Conservation (phyloP, 164 flowering plant genomes). For the Magnolia sinica region DNA sequence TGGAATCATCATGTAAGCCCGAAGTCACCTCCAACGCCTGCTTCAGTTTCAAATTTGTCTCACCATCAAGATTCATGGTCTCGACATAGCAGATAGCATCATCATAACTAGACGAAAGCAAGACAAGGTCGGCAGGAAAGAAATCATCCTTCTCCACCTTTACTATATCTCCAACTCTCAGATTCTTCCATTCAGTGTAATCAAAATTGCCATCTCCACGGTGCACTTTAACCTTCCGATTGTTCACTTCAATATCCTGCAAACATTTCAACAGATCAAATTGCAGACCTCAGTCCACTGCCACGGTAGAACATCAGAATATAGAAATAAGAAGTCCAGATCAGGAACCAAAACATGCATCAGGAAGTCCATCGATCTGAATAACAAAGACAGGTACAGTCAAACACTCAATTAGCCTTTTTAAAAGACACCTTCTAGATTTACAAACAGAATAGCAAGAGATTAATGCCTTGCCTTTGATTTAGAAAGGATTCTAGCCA, state of each 20-base stretch:
- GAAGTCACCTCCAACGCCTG: conserved; percentile 80
- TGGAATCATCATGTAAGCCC: conserved; percentile 44
- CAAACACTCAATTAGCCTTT: not conserved
- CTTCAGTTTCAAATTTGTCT: conserved; percentile 87
- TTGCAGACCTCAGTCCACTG: not conserved
- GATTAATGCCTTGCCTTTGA: not conserved
- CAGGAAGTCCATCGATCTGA: not conserved
- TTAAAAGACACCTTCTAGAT: not conserved
- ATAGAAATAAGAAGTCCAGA: not conserved
- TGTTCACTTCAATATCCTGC: conserved; percentile 86
- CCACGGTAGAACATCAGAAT: conserved; percentile 2
- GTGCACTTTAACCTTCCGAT: conserved; percentile 73
- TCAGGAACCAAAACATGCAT: not conserved
- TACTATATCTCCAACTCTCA: conserved; percentile 84
- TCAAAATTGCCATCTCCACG: conserved; percentile 51
- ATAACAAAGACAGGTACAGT: not conserved
- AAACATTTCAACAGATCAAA: conserved; percentile 8
- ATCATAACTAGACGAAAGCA: conserved; percentile 86
- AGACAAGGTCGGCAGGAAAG: conserved; percentile 86
- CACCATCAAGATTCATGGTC: conserved; percentile 98
- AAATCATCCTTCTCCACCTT: conserved; percentile 81
- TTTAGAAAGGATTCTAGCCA: not conserved
- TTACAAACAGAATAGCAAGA: not conserved
- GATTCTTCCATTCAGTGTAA: conserved; percentile 66
- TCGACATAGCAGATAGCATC: conserved; percentile 92